phyloP scores from a whole-genome alignment of 352 stramenopile species.

The Aphanomyces astaci region DNA sequence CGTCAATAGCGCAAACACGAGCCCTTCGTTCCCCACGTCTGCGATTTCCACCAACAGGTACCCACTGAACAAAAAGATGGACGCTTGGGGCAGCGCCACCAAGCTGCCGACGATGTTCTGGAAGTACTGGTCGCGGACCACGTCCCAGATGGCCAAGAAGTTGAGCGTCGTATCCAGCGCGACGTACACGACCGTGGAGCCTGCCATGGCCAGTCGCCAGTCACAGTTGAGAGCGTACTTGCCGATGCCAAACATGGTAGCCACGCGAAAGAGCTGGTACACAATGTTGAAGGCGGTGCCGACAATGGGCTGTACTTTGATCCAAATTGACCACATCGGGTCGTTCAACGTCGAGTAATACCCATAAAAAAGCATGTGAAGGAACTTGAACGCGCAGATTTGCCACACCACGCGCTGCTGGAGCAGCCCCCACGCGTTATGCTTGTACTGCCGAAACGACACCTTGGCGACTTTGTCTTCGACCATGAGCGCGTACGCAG shows the following conservation, averaged over 20 bases:
- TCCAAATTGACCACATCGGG: constrained; percentile 32
- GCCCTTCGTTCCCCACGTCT: constrained; percentile 16
- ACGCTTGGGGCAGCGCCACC: constrained; percentile 38
- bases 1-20: constrained; percentile 8
- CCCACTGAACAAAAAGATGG: constrained; percentile 44
- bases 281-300: constrained; percentile 42
- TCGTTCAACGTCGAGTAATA: constrained; percentile 30
- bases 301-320: constrained; percentile 47
- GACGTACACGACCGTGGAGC: constrained; percentile 32
- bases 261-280: constrained; percentile 14
- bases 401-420: constrained; percentile 43
- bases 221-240: constrained; percentile 38
- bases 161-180: constrained; percentile 42
- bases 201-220: constrained; percentile 40
- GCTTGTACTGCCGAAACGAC: constrained; percentile 30
- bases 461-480: not conserved
- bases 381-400: constrained; percentile 43
- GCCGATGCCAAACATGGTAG: constrained; percentile 33
- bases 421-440: constrained; percentile 45
- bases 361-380: constrained; percentile 35
- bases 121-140: constrained; percentile 48
- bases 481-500: not conserved
- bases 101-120: constrained; percentile 29
- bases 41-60: constrained; percentile 41
- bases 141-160: constrained; percentile 41